phyloP scores from a whole-genome alignment of 2,329 filamentous ascomycete genomes.

The Meredithiella fracta region DNA sequence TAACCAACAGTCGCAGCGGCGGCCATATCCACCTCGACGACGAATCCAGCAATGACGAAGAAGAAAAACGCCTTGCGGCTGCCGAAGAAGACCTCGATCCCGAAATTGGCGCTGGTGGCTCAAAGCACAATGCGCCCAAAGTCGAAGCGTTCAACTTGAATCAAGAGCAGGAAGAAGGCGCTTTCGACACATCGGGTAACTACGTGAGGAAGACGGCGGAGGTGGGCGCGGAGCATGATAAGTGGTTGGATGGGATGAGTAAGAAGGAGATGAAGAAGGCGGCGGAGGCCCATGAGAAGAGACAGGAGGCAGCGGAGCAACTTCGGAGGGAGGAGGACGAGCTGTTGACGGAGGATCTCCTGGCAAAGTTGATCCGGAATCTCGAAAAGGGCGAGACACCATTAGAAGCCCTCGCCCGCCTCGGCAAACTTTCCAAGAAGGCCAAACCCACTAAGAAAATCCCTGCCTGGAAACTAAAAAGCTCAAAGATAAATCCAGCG shows the following conservation, averaged over 20 bases:
- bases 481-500: slow-evolving; percentile 34
- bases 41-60: slow-evolving; percentile 41
- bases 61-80: slow-evolving; percentile 53
- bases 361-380: slow-evolving; percentile 53
- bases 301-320: slow-evolving; percentile 59
- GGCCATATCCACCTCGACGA: slow-evolving; percentile 50
- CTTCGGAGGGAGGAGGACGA: slow-evolving; percentile 60
- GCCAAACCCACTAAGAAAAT: slow-evolving; percentile 33
- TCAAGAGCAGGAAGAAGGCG: slow-evolving; percentile 76
- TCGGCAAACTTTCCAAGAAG: slow-evolving; percentile 52
- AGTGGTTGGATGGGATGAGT: slow-evolving; percentile 79
- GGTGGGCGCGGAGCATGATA: slow-evolving; percentile 77
- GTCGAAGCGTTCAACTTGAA: slow-evolving; percentile 94
- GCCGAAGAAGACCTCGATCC: slow-evolving; percentile 66
- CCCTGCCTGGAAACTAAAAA: slow-evolving; percentile 58
- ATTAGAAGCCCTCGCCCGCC: slow-evolving; percentile 68
- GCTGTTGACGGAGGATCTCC: slow-evolving; percentile 53
- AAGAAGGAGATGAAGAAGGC: slow-evolving; percentile 89
- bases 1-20: slow-evolving; percentile 53
- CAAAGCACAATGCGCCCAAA: slow-evolving; percentile 85
- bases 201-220: slow-evolving; percentile 80
- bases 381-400: slow-evolving; percentile 72
- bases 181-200: slow-evolving; percentile 82
- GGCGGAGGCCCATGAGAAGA: slow-evolving; percentile 69
- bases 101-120: slow-evolving; percentile 75